Evolutionary conservation across 2,329 filamentous ascomycete species (phyloP).

Genomic region (Xylaria sp.): DNA sequence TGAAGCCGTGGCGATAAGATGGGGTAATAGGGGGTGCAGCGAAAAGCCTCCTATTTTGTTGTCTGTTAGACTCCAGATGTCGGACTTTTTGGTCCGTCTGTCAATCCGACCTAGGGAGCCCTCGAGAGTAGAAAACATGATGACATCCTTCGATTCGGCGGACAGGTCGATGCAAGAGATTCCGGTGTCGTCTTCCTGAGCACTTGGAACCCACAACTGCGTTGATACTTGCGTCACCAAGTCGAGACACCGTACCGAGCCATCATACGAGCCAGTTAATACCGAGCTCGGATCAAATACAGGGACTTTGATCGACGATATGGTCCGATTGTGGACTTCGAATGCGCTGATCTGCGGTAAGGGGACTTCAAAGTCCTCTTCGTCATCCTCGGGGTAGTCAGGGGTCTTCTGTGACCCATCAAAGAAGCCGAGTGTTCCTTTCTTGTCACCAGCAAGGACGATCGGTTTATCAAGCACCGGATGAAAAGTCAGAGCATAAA

Average conservation of each 20-base stretch:
- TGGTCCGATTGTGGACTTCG: conserved; percentile 84
- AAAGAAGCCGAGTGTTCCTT: conserved; percentile 84
- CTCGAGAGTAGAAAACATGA: conserved; percentile 84
- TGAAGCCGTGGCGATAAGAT: conserved; percentile 83
- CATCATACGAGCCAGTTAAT: conserved; percentile 87
- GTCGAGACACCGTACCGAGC: conserved; percentile 81
- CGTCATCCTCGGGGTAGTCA: conserved; percentile 51
- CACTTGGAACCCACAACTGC: conserved; percentile 72
- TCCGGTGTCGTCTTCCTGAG: conserved; percentile 65
- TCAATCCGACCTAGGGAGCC: conserved; percentile 80
- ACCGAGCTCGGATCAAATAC: conserved; percentile 67
- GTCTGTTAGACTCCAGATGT: conserved; percentile 72
- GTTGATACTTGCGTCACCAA: conserved; percentile 72
- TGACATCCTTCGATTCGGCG: conserved; percentile 59
- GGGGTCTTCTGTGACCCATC: conserved; percentile 70
- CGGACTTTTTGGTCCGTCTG: conserved; percentile 54
- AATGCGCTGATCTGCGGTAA: conserved; percentile 82
- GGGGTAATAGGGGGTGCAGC: conserved; percentile 70
- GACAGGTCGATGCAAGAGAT: conserved; percentile 82
- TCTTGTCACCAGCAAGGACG: conserved; percentile 90
- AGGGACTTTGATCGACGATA: conserved; percentile 76
- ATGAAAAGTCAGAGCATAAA: conserved; percentile 86
- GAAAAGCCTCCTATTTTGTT: conserved; percentile 96
- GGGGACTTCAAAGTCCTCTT: conserved; percentile 60
- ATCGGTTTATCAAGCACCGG: conserved; percentile 80